phyloP scores from a whole-genome alignment of 495 filamentous ascomycete species.

The Margaritispora aquatica region DNA sequence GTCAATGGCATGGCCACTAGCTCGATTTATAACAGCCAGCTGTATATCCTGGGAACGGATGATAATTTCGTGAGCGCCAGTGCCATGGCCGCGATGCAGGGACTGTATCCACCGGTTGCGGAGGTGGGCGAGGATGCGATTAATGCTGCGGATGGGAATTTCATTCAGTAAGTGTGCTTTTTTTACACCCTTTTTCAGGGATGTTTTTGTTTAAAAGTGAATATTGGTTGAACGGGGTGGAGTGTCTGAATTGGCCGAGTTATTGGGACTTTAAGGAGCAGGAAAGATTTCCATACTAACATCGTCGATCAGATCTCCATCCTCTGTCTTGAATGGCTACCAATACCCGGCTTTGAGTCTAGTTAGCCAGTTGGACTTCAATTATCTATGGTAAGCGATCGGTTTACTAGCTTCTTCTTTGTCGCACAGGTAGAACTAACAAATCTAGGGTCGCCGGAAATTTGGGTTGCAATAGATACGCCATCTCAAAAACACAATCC shows the following conservation, averaged over 20 bases:
- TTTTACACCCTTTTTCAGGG: too few relatives aligned
- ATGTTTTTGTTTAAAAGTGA: too few relatives aligned
- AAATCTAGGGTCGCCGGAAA: slow-evolving; percentile 41
- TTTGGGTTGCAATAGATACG: slow-evolving; percentile 40
- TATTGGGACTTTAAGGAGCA: background rate
- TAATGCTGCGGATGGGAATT: background rate
- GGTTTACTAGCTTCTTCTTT: background rate
- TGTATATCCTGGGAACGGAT: slow-evolving; percentile 39
- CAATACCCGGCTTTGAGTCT: slow-evolving; percentile 57
- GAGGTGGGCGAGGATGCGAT: slow-evolving; percentile 19
- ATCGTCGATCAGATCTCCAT: slow-evolving; percentile 29
- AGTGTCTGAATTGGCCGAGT: background rate
- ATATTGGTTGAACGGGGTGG: too few relatives aligned
- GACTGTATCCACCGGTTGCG: slow-evolving; percentile 56
- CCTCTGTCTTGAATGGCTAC: slow-evolving; percentile 43
- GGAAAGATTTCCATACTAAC: background rate
- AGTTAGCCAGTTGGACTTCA: slow-evolving; percentile 40
- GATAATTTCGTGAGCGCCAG: slow-evolving; percentile 47
- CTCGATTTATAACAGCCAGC: slow-evolving; percentile 38
- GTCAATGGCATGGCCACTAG: slow-evolving; percentile 31
- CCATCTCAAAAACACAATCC: slow-evolving; percentile 33
- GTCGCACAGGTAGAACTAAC: background rate
- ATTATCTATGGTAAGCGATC: slow-evolving; percentile 36
- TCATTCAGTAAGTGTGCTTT: background rate
- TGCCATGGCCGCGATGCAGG: slow-evolving; percentile 64